These are phyloP conservation scores for Mixia osmundae DNA, from an alignment of 1,284 basidiomycete species.

Conservation along the genomic window DNA sequence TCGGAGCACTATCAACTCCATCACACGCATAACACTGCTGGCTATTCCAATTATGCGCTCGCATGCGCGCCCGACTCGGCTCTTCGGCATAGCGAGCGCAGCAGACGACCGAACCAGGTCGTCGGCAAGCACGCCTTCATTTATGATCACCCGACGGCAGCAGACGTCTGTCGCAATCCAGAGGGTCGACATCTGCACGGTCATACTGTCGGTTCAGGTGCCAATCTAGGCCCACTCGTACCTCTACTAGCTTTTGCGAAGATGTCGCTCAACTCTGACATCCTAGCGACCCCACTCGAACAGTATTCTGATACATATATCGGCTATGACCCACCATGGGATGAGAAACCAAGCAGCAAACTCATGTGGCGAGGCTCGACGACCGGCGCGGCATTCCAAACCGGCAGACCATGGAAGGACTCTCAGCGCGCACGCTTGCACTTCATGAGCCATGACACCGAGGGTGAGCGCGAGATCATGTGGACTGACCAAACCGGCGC, in stretches of 20 bases:
- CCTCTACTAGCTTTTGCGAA: conserved; percentile 21
- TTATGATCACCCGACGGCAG: conserved; percentile 15
- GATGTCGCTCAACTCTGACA: conserved; percentile 18
- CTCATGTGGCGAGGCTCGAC: conserved; percentile 18
- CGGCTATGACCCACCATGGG: conserved; percentile 19
- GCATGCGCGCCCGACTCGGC: conserved; percentile 17
- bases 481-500: conserved; percentile 10
- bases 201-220: conserved; percentile 15
- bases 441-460: conserved; percentile 13
- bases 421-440: conserved; percentile 18
- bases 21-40: conserved; percentile 4
- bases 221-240: conserved; percentile 16
- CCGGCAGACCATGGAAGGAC: conserved; percentile 15
- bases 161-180: conserved; percentile 20
- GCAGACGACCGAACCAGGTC: background rate
- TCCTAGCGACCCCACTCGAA: conserved; percentile 20
- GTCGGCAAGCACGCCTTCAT: conserved; percentile 18
- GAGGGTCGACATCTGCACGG: conserved; percentile 19
- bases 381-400: conserved; percentile 18
- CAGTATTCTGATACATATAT: conserved; percentile 20
- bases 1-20: conserved; percentile 7
- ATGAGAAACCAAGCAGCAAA: conserved; percentile 12
- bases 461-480: conserved; percentile 11
- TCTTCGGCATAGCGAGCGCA: conserved; percentile 13
- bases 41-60: conserved; percentile 9